phyloP scores from a whole-genome alignment of 805 yeast genomes.

The Candida pseudofarinosa region DNA sequence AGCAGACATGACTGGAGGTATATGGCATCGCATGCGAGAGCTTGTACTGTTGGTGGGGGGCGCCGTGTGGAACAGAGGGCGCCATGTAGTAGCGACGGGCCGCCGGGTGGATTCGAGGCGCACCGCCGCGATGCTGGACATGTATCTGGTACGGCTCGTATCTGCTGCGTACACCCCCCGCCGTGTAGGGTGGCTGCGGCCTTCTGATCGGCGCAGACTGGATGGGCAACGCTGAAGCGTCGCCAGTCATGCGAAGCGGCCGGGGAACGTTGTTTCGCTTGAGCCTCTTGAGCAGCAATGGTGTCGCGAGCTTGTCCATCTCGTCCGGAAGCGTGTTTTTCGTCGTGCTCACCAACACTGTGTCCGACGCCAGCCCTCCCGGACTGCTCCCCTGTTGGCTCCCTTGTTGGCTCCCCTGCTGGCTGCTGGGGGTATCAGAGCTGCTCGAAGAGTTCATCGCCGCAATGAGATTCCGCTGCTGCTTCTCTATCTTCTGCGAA shows the following conservation, averaged over 20 bases:
- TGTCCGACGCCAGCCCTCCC: background rate
- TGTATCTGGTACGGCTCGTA: slow-evolving; percentile 3
- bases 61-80: background rate
- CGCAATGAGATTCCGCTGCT: slow-evolving; percentile 29
- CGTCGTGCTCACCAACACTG: slow-evolving; percentile 1
- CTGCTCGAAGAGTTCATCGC: slow-evolving; percentile 14
- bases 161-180: background rate
- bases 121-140: slow-evolving; percentile 1
- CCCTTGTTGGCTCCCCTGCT: background rate
- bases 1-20: slow-evolving; percentile 8
- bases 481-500: slow-evolving; percentile 30
- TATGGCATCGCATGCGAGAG: slow-evolving; percentile 10
- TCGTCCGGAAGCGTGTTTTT: slow-evolving; percentile 6
- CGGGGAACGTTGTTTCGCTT: slow-evolving; percentile 31
- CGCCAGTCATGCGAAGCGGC: slow-evolving; percentile 20
- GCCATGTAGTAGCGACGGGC: slow-evolving; percentile 1
- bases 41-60: slow-evolving; percentile 4
- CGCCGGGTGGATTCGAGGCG: background rate
- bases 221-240: slow-evolving; percentile 11
- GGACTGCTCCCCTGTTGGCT: background rate
- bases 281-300: slow-evolving; percentile 21
- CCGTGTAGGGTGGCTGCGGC: slow-evolving; percentile 1
- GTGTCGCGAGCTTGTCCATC: slow-evolving; percentile 14
- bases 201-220: slow-evolving; percentile 33
- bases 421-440: slow-evolving; percentile 1